phyloP scores from a whole-genome alignment of 2,329 filamentous ascomycete species.

The Drechmeria coniospora region DNA sequence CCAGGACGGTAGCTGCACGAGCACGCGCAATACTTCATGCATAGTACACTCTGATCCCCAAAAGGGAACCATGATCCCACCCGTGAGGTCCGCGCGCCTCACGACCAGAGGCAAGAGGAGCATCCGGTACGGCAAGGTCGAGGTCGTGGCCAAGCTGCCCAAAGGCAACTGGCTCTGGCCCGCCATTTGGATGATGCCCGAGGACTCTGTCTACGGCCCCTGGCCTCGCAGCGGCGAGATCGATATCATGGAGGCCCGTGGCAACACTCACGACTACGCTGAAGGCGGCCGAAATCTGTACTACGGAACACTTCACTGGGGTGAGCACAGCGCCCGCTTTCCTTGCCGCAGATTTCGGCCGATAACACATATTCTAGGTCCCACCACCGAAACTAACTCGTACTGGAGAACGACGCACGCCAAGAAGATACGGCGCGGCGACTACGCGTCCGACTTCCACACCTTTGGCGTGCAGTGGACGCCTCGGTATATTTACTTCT shows the following conservation, averaged over 20 bases:
- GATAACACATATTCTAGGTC: slow-evolving; percentile 6
- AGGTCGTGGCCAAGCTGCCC: slow-evolving; percentile 37
- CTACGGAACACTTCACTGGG: slow-evolving; percentile 32
- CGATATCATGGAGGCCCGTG: slow-evolving; percentile 33
- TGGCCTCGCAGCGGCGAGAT: slow-evolving; percentile 39
- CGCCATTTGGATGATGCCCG: slow-evolving; percentile 36
- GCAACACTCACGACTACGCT: slow-evolving; percentile 19
- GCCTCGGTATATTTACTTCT: slow-evolving; percentile 36
- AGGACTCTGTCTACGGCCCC: slow-evolving; percentile 27
- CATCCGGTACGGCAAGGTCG: slow-evolving; percentile 20
- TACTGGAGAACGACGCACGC: slow-evolving; percentile 19
- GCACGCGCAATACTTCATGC: slow-evolving; percentile 17
- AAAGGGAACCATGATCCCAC: slow-evolving; percentile 29
- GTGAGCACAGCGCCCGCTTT: slow-evolving; percentile 9
- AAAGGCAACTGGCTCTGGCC: slow-evolving; percentile 40
- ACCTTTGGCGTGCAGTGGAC: slow-evolving; percentile 39
- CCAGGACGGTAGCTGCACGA: slow-evolving; percentile 25
- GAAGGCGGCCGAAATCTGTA: slow-evolving; percentile 27
- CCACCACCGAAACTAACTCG: slow-evolving; percentile 12
- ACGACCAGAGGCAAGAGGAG: slow-evolving; percentile 16
- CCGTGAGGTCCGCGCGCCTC: slow-evolving; percentile 32
- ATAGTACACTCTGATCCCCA: slow-evolving; percentile 25
- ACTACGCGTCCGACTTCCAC: slow-evolving; percentile 28
- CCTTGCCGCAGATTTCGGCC: too few species aligned
- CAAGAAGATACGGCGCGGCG: slow-evolving; percentile 17